These are phyloP conservation scores for Seiridium unicorne DNA, from an alignment of 2,329 filamentous ascomycete species.

Conservation along the genomic window DNA sequence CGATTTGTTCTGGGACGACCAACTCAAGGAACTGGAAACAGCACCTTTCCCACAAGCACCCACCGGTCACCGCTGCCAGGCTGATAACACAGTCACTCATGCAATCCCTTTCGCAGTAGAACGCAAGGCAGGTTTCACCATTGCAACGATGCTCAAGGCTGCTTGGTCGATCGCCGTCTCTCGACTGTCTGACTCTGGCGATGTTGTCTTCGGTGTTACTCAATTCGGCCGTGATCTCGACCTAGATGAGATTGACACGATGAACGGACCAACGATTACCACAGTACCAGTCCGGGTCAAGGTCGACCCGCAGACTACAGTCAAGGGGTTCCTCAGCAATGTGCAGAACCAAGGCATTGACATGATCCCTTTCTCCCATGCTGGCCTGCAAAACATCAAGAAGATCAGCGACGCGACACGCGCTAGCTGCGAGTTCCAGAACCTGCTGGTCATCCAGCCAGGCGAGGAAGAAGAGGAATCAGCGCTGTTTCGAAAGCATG, in stretches of 20 bases:
- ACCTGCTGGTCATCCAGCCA: conserved; percentile 3
- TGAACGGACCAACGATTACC: conserved; percentile 7
- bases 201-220: conserved; percentile 3
- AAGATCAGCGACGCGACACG: not conserved
- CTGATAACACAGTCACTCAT: conserved; percentile 5
- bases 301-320: not conserved
- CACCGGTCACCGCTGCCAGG: conserved; percentile 3
- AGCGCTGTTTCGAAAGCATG: not conserved
- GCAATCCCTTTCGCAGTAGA: conserved; percentile 4
- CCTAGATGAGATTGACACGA: conserved; percentile 1
- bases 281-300: conserved; percentile 3
- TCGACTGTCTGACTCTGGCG: not conserved
- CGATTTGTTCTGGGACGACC: not conserved
- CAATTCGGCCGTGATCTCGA: conserved; percentile 2
- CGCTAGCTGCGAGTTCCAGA: not conserved
- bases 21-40: conserved; percentile 1
- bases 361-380: conserved; percentile 1
- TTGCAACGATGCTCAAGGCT: conserved; percentile 1
- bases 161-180: not conserved
- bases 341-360: conserved; percentile 6
- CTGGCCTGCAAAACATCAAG: conserved; percentile 1
- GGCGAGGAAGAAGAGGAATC: conserved; percentile 1
- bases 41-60: conserved; percentile 5
- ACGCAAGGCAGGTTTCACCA: not conserved
- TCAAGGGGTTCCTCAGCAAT: conserved; percentile 2